Percentiles rank a stretch among this genome's conserved stretches.
These are phyloP conservation scores for Lactuca sativa DNA, from an alignment of 129 eudicot genomes.

Conservation along the genomic window DNA sequence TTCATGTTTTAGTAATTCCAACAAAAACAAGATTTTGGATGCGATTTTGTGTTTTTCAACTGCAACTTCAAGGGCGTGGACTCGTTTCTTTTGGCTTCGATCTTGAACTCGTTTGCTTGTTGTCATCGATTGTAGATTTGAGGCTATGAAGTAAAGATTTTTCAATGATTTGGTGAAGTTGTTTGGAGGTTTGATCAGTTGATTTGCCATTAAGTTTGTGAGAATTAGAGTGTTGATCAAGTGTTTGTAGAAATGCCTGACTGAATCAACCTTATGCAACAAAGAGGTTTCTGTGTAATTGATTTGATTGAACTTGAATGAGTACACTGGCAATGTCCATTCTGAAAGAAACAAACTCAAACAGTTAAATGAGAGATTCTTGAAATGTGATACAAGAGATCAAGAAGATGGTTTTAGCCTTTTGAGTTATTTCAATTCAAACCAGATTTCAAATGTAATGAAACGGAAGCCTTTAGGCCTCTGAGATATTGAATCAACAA, in stretches of 20 bases:
- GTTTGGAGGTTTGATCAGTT: slow-evolving; percentile 26
- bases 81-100: slow-evolving; percentile 80
- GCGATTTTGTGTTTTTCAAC: slow-evolving; percentile 71
- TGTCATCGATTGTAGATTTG: slow-evolving; percentile 56
- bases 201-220: slow-evolving; percentile 28
- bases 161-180: slow-evolving; percentile 13
- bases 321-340: no score
- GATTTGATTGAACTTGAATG: no score
- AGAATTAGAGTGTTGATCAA: slow-evolving; percentile 3
- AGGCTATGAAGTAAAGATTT: slow-evolving; percentile 5
- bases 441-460: no score
- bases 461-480: no score
- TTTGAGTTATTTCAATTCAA: no score
- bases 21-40: slow-evolving; percentile 59
- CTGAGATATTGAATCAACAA: no score
- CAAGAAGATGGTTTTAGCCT: no score
- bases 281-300: not conserved
- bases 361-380: no score
- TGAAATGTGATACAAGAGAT: no score
- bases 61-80: slow-evolving; percentile 75
- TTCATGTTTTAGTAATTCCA: slow-evolving; percentile 66
- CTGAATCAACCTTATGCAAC: not conserved
- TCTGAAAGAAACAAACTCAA: no score
- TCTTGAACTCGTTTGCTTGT: slow-evolving; percentile 83
- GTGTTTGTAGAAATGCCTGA: slow-evolving; percentile 21